Evolutionary conservation across 805 yeast species (phyloP), one percentile per base, ranked within the genome.

Genomic region (Suhomyces pyralidae): DNA sequence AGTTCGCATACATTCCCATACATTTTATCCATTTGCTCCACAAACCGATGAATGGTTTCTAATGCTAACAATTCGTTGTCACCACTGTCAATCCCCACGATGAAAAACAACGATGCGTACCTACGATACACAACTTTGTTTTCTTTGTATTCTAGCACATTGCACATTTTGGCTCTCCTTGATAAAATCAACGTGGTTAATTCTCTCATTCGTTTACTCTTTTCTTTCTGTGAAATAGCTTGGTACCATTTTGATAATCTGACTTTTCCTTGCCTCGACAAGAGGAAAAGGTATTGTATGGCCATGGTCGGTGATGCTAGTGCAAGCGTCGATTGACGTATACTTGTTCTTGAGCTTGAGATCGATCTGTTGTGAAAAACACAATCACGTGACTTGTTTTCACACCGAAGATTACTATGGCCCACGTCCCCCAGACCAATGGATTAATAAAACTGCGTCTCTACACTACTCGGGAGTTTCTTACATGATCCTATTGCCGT

Each of bases 1-100:
- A 94, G 77, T 68, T 94, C 99, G 71, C 97, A 91, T 15, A 94
- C 99, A 64, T 90, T 93, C 10, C 97, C 97, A 66, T 90, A 94
- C 54, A 91, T 84, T 61, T 88, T 86, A 74, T 94, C 99, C 97
- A 94, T 90, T 58, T 90, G 91, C 68, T 94, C 99, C 40, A 94
- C 99, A 67, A 85, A 94, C 55, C 97, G 78, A 67, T 94, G 99
- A 49, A 94, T 85, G 15, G 88, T 75, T 63, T 94, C 99, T 52
- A 94, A 75, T 1, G 96, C 85, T 51, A 90, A 70, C 57, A 94
- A 77, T 67, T 94, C 99, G 67, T 94, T 94, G 63, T 89, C 97
- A 45, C 82, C 86, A 43, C 81, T 78, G 49, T 88, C 94, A 25
- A 92, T 83, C 0, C 97, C 97, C 38, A 90, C 87, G 46, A 94